Evolutionary conservation across 176 grass and related monocot species (phyloP).

Genomic region (Leersia perrieri): DNA sequence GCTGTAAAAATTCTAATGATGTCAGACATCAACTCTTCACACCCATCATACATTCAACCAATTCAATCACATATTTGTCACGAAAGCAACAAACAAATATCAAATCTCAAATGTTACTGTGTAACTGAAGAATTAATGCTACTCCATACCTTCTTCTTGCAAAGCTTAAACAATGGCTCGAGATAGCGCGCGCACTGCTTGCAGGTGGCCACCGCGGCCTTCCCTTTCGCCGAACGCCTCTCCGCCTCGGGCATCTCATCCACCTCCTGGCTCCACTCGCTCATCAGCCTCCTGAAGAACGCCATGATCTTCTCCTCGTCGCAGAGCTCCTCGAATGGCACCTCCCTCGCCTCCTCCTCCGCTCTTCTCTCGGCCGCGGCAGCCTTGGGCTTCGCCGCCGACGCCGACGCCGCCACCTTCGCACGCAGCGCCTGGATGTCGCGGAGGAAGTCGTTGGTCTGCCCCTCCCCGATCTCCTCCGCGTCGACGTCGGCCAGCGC

Average conservation of each 20-base stretch:
- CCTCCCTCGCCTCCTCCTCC: slow-evolving; percentile 27
- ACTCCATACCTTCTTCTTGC: slow-evolving; percentile 61
- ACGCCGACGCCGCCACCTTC: slow-evolving; percentile 1
- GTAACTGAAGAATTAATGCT: not conserved
- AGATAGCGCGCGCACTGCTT: slow-evolving; percentile 80
- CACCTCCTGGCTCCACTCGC: slow-evolving; percentile 65
- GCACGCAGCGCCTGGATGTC: slow-evolving; percentile 56
- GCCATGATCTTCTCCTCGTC: slow-evolving; percentile 73
- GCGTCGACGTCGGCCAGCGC: slow-evolving; percentile 46
- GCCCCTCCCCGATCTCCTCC: slow-evolving; percentile 63
- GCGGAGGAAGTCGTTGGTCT: slow-evolving; percentile 84
- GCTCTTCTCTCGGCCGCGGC: not conserved
- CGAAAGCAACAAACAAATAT: not conserved
- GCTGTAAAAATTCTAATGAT: not conserved
- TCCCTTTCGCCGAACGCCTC: slow-evolving; percentile 69
- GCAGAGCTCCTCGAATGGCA: slow-evolving; percentile 60
- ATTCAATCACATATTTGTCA: not conserved
- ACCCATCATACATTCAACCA: too few species aligned
- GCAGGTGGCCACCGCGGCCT: slow-evolving; percentile 62
- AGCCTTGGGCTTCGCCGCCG: slow-evolving; percentile 33
- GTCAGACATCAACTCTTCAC: not conserved
- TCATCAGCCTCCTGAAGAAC: slow-evolving; percentile 69
- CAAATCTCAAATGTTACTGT: too few species aligned
- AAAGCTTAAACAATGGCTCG: slow-evolving; percentile 68
- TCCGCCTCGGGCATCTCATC: slow-evolving; percentile 66